Base-by-base conservation (phyloP, 2,329 filamentous ascomycete genomes). In the Penicillium digitatum region DNA sequence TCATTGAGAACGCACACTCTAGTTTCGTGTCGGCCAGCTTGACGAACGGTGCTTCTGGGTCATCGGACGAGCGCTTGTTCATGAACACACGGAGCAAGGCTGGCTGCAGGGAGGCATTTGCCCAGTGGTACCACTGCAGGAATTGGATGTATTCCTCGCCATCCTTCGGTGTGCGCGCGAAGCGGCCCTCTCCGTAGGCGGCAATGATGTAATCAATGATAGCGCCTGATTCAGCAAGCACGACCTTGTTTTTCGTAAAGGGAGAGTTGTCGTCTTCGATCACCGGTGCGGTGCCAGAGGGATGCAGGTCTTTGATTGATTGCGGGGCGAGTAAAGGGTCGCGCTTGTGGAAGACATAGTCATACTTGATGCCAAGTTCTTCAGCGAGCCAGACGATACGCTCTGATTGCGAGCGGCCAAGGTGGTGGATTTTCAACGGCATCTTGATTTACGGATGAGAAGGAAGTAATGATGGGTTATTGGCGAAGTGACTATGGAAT, bases 341-440 rank as follows among this genome's bases (percentile, higher is more conserved):
- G n/a, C 62, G 58, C n/a, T 64, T 61, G 54, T 65, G 61, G 24
- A 54, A 53, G 8, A 64, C 62, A 31, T 52, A 57, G 24, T 60
- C 43, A 24, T 64, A 65, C 12, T 62, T 48, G 11, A 65, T 42
- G 39, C 50, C 52, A 35, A 65, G 62, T 32, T 65, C 62, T 44
- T 65, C 63, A 14, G 61, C 62, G 31, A 65, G 62, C 62, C 63
- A 65, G 42, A 65, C 54, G 9, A 65, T 61, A 35, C 63, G 63
- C 60, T 65, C 63, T 32, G 63, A 65, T 48, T 65, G 63, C 26
- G 62, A 64, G 26, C 55, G 52, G 35, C 58, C 55, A 18, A 65
- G 44, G 44, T 64, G 60, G 40, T 64, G 63, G 14, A 65, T 55
- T 24, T 56, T 64, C 18, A 65, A 37, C 16, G 62, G 60, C 62